A percentile compares a stretch with the other conserved stretches of the same genome.
Evolutionary conservation across 2,329 filamentous ascomycete species (phyloP).

Genomic region (Cercospora zeina): DNA sequence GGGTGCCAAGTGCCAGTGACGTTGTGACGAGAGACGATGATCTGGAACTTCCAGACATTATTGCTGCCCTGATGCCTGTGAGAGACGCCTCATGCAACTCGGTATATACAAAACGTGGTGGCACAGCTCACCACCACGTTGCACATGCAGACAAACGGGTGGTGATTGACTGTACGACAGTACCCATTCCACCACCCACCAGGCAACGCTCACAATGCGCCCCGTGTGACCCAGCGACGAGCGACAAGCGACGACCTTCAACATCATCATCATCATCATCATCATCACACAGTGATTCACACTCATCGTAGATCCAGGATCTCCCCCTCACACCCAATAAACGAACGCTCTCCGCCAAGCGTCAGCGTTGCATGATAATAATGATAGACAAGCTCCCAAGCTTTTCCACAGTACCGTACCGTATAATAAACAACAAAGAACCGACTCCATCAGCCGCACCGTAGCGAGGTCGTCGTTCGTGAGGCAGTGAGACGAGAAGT

Average conservation of each 20-base stretch:
- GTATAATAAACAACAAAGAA: background rate
- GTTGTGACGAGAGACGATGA: background rate
- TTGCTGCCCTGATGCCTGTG: background rate
- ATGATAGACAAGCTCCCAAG: too few relatives aligned
- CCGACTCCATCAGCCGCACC: background rate
- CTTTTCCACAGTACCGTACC: background rate
- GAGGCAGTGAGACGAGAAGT: too few relatives aligned
- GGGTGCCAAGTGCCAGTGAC: background rate
- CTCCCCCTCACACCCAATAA: too few relatives aligned
- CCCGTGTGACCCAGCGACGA: background rate
- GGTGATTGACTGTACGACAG: too few relatives aligned
- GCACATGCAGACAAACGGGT: background rate
- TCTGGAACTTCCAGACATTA: too few relatives aligned
- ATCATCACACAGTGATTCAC: too few relatives aligned
- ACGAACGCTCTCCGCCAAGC: too few relatives aligned
- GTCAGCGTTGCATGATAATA: background rate
- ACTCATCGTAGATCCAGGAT: background rate
- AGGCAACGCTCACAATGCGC: background rate
- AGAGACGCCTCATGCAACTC: too few relatives aligned
- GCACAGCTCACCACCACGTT: background rate
- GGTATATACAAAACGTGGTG: background rate
- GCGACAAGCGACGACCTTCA: too few relatives aligned
- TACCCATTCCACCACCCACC: background rate
- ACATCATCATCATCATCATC: too few relatives aligned
- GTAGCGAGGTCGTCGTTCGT: background rate